These are phyloP conservation scores for Lipomyces spencermartinsiae DNA, from an alignment of 805 yeast genomes.

Conservation along the genomic window DNA sequence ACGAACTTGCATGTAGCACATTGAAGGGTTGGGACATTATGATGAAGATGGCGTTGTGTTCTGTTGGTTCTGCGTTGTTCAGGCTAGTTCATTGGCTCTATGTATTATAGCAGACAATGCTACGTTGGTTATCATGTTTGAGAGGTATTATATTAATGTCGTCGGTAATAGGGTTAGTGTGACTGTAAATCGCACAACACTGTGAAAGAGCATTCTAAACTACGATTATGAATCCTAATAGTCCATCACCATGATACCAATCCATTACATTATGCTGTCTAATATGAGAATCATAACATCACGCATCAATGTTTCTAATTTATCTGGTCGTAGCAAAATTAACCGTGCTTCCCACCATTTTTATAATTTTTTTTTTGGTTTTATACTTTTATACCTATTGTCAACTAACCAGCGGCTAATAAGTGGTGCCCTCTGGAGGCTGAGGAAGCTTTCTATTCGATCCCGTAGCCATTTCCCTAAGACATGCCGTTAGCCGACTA, in stretches of 20 bases:
- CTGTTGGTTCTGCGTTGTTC: background rate
- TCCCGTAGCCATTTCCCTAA: conserved; percentile 77
- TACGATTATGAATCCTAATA: background rate
- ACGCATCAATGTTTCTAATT: background rate
- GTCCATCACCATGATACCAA: background rate
- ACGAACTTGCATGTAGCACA: background rate
- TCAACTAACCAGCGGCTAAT: conserved; percentile 39
- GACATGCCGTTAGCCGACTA: conserved; percentile 3
- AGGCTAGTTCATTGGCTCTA: background rate
- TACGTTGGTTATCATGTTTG: background rate
- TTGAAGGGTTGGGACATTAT: background rate
- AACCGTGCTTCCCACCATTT: background rate
- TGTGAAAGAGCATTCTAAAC: background rate
- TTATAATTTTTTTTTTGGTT: background rate
- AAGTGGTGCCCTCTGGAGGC: conserved; percentile 87
- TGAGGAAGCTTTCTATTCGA: conserved; percentile 84
- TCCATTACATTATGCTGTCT: background rate
- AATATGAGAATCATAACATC: background rate
- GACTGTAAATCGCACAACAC: background rate
- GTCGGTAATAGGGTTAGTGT: background rate
- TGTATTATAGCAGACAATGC: background rate
- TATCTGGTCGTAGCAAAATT: background rate
- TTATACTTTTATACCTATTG: background rate
- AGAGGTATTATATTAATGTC: background rate
- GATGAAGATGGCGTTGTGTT: background rate